Percentiles rank a stretch among this genome's conserved stretches.
Evolutionary conservation across 306 rosid species (phyloP).

Genomic region (Lagenaria siceraria): DNA sequence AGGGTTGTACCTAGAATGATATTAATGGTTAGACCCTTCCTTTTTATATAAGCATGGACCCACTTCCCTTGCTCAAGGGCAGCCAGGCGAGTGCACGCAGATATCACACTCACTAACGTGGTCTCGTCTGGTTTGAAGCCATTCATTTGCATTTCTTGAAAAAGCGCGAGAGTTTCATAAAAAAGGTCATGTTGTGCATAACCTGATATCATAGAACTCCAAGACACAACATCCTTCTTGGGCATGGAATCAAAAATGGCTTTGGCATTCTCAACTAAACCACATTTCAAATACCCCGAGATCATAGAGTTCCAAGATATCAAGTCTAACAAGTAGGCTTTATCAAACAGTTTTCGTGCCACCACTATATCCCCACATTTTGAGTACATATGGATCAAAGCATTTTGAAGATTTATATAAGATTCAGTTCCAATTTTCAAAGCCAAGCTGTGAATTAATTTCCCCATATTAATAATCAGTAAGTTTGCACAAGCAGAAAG

Average conservation of each 20-base stretch:
- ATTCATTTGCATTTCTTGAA: constrained; percentile 59
- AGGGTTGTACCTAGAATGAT: constrained; percentile 36
- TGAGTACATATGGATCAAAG: constrained; percentile 70
- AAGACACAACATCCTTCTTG: constrained; percentile 59
- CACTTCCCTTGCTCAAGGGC: constrained; percentile 68
- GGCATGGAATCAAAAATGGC: constrained; percentile 61
- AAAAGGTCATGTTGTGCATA: constrained; percentile 55
- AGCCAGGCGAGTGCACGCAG: constrained; percentile 62
- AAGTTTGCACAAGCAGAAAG: constrained; percentile 48
- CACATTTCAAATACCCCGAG: constrained; percentile 61
- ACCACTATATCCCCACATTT: constrained; percentile 43
- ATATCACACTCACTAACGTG: constrained; percentile 59
- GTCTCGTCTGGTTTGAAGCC: constrained; percentile 61
- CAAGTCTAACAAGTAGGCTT: constrained; percentile 38
- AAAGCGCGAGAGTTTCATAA: constrained; percentile 51
- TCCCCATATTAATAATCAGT: constrained; percentile 25
- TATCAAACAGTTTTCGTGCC: constrained; percentile 42
- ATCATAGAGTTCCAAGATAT: constrained; percentile 88
- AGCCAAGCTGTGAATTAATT: constrained; percentile 43
- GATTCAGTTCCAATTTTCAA: constrained; percentile 48
- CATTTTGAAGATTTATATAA: constrained; percentile 69
- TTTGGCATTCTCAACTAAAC: constrained; percentile 45
- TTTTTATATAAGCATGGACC: constrained; percentile 71
- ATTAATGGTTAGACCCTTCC: constrained; percentile 19
- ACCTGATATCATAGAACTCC: constrained; percentile 87